Base-by-base conservation (phyloP, 23 red algal genomes). In the Gracilaria domingensis region DNA sequence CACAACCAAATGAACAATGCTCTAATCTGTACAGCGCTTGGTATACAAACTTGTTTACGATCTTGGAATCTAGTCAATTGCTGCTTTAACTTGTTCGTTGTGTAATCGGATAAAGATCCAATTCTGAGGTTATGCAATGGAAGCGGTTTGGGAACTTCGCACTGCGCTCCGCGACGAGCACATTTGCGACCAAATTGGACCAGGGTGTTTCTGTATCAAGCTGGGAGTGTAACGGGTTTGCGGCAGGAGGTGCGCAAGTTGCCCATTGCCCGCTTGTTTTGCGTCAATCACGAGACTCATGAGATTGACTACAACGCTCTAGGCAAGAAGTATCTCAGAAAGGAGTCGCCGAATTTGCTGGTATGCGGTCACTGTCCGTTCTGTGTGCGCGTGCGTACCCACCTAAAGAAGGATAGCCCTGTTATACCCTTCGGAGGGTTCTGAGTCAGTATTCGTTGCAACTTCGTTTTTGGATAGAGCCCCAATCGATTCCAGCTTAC, bases 1-100 rank as follows among this genome's bases (percentile, higher is more conserved):
- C 87, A 90, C 59, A 90, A 90, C 61, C 87, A 90, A 67, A 80
- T 81, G 56, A 90, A 90, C 74, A 90, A 90, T 58, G 87, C 87
- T 21, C 57, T 90, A 48, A 90, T 90, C 54, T 80, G 74, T 40
- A 66, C 87, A 8, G 73, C 87, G 32, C 75, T 90, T 51, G 87
- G 87, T 26, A 57, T 90, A 1, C 48, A 65, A 69, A 69, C 73
- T 13, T 34, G 55, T 49, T 47, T 90, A 54, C 26, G 14, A 29
- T 70, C 87, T 26, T 90, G 87, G 87, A 71, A 75, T 21, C 87
- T 81, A 55, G 35, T 40, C 39, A 90, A 90, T 30, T 90, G 87
- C n/a, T 90, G 87, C 37, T 80, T 90, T 26, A 90, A 90, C 59
- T 35, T 90, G 37, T 39, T 90, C 29, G 75, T 81, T 16, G 39